Base-by-base conservation (phyloP, 2,329 filamentous ascomycete genomes). In the Botryotinia narcissicola region DNA sequence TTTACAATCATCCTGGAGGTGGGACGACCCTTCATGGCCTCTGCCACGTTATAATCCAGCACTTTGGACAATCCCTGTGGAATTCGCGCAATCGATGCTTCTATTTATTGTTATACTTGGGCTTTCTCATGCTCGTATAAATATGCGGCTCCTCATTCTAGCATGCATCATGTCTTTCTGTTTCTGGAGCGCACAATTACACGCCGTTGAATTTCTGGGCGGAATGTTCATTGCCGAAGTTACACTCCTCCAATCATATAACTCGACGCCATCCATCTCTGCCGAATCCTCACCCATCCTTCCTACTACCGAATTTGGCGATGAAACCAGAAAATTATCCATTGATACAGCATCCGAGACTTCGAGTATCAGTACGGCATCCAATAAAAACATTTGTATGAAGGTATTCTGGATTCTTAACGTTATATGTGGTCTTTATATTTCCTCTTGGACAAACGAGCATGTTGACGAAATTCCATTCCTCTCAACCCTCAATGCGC, bases 191-290 rank as follows among this genome's bases (percentile, higher is more conserved):
- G 78, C 76, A 32, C 74, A 78, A 68, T 70, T 78, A 5, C 76
- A 78, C 35, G 66, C 77, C 3, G 76, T 84, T 40, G 84, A 86
- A 76, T 87, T 87, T 74, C 75, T 86, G 16, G 81, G 81, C 3
- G 85, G 85, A 16, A 81, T 86, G 80, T 80, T 85, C 57, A 79
- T 86, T 7, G 84, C 84, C 25, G 85, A 87, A 77, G 74, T 84
- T 6, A 83, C 83, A 44, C 78, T 85, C n/a, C 77, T 82, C 25
- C 81, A 83, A 75, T 75, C 79, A 66, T 72, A 72, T n/a, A 48
- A 48, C 8, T 20, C 69, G 20, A 35, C 57, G 35, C 59, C 69
- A 37, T 40, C 57, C 20, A 64, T 54, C 7, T 71, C 42, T 40
- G 44, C 25, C 5, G 54, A 69, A 70, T 59, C 48, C 67, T 76